These are phyloP conservation scores for Allium fistulosum DNA, from an alignment of 106 monocot genomes.

Conservation along the genomic window DNA sequence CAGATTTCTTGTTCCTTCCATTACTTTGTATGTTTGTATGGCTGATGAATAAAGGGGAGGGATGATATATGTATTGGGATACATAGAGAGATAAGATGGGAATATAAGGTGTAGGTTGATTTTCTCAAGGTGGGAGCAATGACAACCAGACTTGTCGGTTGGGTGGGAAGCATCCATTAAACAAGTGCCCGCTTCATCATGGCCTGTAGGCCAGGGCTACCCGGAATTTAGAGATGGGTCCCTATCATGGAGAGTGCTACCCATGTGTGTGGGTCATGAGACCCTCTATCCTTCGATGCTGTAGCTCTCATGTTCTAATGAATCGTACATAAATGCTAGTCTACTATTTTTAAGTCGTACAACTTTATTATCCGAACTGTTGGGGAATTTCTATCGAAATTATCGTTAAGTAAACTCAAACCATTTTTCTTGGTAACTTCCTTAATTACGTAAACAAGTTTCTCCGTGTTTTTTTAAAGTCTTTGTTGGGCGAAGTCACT, in stretches of 20 bases:
- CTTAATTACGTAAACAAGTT: too few species aligned
- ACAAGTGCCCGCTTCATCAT: constrained; percentile 3
- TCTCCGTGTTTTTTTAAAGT: too few species aligned
- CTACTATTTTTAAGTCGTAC: too few species aligned
- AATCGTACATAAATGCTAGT: too few species aligned
- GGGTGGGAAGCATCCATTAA: constrained; percentile 9
- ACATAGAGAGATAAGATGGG: background rate
- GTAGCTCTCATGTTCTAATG: too few species aligned
- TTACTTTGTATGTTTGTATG: background rate
- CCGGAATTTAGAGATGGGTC: background rate
- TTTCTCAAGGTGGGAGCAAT: constrained; percentile 1
- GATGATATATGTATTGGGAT: background rate
- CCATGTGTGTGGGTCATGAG: constrained; percentile 12
- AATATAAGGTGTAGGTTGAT: background rate
- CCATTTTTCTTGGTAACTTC: too few species aligned
- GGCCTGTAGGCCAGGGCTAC: background rate
- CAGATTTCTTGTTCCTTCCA: constrained; percentile 13
- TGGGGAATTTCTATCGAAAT: too few species aligned
- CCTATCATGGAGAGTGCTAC: background rate
- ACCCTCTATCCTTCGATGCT: background rate
- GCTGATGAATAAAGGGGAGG: background rate
- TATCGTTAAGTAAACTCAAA: too few species aligned
- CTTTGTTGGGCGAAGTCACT: too few species aligned
- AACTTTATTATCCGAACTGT: too few species aligned
- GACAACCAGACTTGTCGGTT: constrained; percentile 8